Percentiles rank a stretch among this genome's conserved stretches.
These are phyloP conservation scores for Calonectria hongkongensis DNA, from an alignment of 2,329 filamentous ascomycete species.

Conservation along the genomic window DNA sequence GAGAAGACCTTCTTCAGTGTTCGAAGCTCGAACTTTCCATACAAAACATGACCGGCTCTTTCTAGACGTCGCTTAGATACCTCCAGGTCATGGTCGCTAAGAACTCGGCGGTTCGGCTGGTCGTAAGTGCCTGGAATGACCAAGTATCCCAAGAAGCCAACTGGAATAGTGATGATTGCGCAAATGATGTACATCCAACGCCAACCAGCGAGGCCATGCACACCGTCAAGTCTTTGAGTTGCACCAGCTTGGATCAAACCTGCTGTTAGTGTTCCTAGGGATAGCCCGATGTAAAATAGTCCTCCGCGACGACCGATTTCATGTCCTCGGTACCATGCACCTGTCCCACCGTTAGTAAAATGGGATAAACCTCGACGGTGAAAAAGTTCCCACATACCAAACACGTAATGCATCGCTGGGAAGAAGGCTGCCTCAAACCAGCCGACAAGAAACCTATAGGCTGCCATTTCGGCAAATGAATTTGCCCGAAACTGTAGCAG, in stretches of 20 bases:
- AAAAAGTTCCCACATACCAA: constrained; percentile 7
- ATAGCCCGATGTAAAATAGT: constrained; percentile 69
- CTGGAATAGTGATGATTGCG: constrained; percentile 71
- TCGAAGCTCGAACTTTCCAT: constrained; percentile 59
- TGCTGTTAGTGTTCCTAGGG: constrained; percentile 70
- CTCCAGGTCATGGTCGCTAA: constrained; percentile 68
- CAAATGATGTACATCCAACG: constrained; percentile 75
- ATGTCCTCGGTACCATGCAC: constrained; percentile 67
- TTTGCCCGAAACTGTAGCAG: constrained; percentile 71
- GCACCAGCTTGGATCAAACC: constrained; percentile 68
- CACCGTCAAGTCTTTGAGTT: constrained; percentile 62
- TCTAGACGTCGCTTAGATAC: constrained; percentile 67
- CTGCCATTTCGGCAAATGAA: constrained; percentile 69
- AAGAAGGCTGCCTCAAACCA: constrained; percentile 65
- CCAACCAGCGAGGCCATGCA: constrained; percentile 68
- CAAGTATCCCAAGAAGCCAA: constrained; percentile 69
- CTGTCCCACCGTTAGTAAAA: constrained; percentile 51
- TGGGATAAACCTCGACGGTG: too few relatives aligned
- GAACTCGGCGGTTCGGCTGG: constrained; percentile 68
- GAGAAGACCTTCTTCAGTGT: constrained; percentile 59
- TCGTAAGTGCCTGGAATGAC: constrained; percentile 68
- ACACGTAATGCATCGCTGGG: constrained; percentile 41
- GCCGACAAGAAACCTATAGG: constrained; percentile 72
- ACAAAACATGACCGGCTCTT: constrained; percentile 63
- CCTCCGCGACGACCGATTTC: constrained; percentile 69